Base-by-base conservation (phyloP, 352 stramenopile species). In the Pythium biforme region DNA sequence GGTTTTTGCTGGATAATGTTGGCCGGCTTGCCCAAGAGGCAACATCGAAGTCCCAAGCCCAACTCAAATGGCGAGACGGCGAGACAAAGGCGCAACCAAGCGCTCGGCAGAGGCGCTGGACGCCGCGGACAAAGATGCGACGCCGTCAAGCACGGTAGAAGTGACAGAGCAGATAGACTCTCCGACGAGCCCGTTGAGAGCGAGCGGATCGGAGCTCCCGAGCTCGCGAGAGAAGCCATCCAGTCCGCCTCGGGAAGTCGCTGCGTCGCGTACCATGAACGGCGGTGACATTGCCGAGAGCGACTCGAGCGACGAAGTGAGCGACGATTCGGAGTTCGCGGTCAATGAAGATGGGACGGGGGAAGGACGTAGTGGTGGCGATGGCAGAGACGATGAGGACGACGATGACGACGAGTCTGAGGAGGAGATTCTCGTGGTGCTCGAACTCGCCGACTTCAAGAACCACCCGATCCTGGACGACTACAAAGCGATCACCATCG, bases 371-470 rank as follows among this genome's bases (percentile, higher is more conserved):
- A n/a, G n/a, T 2, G 19, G 0, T 2, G n/a, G 19, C 1, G 1
- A 23, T 9, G 59, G n/a, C 34, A 17, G 29, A 12, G 27, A 29
- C 5, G 59, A 53, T n/a, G 27, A 39, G 2, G 61, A 51, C 9
- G 62, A 62, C 1, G 61, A 79, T 3, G 75, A 75, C 7, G 77
- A 79, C 5, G 65, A 77, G 12, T 76, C 89, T 1, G 77, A 88
- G 17, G 83, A 92, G 11, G 83, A 92, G 46, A 72, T 79, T 37
- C 61, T 90, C 23, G 80, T 92, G 14, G 81, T 90, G 57, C 59
- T 92, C 66, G 83, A 92, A 63, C 68, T 92, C 1, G 80, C 73
- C 43, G 83, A 92, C 59, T 90, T 92, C 53, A 90, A 90, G 70
- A 88, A 92, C 57, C 83, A 92, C 45, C 80, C 83, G 27, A 74